Conservation (phyloP, 148 eudicot genomes). For the Vaccinium darrowii region DNA sequence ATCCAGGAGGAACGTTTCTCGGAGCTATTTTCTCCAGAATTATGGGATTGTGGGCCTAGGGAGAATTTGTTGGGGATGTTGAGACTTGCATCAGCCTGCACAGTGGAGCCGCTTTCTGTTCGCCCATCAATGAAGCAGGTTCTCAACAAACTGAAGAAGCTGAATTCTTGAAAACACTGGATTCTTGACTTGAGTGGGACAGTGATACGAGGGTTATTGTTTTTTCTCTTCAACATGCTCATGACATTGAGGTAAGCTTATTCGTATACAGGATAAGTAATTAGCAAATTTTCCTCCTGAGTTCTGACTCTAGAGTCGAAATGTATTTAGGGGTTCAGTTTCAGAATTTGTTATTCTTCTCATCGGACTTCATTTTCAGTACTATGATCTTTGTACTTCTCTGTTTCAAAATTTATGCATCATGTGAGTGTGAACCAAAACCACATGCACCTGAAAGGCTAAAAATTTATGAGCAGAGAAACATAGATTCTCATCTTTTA, state of each 20-base stretch:
- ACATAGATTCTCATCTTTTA: too few species aligned
- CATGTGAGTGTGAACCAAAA: too few species aligned
- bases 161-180: constrained; percentile 16
- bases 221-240: neutral
- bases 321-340: too few species aligned
- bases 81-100: constrained; percentile 51
- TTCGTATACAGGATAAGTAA: neutral
- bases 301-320: too few species aligned
- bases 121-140: constrained; percentile 61
- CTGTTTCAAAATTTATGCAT: too few species aligned
- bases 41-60: constrained; percentile 55
- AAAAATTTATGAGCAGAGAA: too few species aligned
- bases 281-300: too few species aligned
- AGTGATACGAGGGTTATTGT: too few species aligned
- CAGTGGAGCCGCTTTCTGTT: constrained; percentile 49
- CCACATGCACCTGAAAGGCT: too few species aligned
- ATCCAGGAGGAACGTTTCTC: constrained; percentile 36
- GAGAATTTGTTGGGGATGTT: constrained; percentile 49
- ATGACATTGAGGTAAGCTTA: neutral
- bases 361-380: too few species aligned
- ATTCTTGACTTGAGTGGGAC: constrained; percentile 24
- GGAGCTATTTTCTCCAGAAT: constrained; percentile 44
- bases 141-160: constrained; percentile 49
- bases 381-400: too few species aligned
- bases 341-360: too few species aligned